Evolutionary conservation across 768 basidiomycete species (phyloP).

Genomic region (Mycena filopes): DNA sequence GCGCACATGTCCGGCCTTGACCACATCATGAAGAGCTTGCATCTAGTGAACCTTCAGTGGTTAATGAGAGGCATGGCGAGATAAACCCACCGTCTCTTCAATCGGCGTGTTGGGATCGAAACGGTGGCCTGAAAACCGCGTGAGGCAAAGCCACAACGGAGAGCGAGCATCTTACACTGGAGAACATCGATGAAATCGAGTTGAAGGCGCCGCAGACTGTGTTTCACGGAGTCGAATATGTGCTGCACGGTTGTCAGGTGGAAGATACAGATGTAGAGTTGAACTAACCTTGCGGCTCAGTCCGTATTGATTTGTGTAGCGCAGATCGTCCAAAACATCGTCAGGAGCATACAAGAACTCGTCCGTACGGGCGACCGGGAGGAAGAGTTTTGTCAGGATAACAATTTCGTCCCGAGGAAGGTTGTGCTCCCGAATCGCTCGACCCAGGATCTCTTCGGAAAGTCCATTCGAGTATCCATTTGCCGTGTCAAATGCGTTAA

Average conservation of each 20-base stretch:
- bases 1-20: conserved; percentile 69
- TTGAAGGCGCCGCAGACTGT: conserved; percentile 53
- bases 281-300: conserved; percentile 54
- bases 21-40: conserved; percentile 76
- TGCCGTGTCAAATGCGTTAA: conserved; percentile 49
- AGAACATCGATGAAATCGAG: conserved; percentile 69
- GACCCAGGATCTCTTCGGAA: conserved; percentile 55
- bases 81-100: conserved; percentile 56
- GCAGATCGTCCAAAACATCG: conserved; percentile 44
- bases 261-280: background rate
- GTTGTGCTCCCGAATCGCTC: conserved; percentile 48
- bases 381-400: conserved; percentile 54
- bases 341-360: conserved; percentile 38
- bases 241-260: conserved; percentile 42
- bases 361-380: conserved; percentile 46
- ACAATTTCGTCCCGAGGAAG: conserved; percentile 53
- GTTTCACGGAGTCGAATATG: conserved; percentile 67
- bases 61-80: background rate
- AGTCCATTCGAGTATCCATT: conserved; percentile 36
- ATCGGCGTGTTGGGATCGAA: conserved; percentile 70
- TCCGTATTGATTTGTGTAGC: conserved; percentile 59
- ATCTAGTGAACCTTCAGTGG: conserved; percentile 52
- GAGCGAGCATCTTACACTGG: conserved; percentile 47
- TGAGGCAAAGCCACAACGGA: background rate
- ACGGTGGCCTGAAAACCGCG: conserved; percentile 53